Percentiles rank a stretch among this genome's conserved stretches.
These are phyloP conservation scores for Cnidoscolus chayamansa DNA, from an alignment of 441 rosid species.

Conservation along the genomic window DNA sequence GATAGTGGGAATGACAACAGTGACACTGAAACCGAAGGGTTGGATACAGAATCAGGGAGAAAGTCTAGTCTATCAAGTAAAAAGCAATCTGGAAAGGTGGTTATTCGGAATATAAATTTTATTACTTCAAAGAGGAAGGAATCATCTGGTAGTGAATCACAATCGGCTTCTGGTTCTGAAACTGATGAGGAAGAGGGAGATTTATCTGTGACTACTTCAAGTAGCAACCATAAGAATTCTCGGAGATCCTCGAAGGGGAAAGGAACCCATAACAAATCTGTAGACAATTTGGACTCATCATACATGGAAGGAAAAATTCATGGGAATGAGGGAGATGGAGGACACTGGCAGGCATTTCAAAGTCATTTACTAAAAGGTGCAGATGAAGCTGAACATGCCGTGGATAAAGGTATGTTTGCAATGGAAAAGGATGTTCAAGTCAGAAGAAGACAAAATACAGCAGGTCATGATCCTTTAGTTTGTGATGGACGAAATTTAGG, in stretches of 20 bases:
- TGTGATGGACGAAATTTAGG: constrained; percentile 41
- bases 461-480: constrained; percentile 58
- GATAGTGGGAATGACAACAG: constrained; percentile 43
- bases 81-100: constrained; percentile 70
- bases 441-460: constrained; percentile 45
- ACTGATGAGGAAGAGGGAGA: constrained; percentile 45
- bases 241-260: constrained; percentile 37
- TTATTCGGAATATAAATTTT: constrained; percentile 82
- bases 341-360: constrained; percentile 93
- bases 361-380: constrained; percentile 64
- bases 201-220: constrained; percentile 24
- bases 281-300: constrained; percentile 28
- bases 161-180: constrained; percentile 55
- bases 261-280: constrained; percentile 27
- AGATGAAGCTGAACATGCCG: constrained; percentile 57
- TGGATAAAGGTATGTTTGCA: constrained; percentile 45
- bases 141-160: constrained; percentile 53
- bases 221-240: constrained; percentile 30
- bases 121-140: constrained; percentile 62
- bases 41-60: constrained; percentile 38
- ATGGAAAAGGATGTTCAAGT: constrained; percentile 59
- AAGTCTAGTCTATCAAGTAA: constrained; percentile 49
- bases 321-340: constrained; percentile 58
- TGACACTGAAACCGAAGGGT: constrained; percentile 48
- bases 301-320: constrained; percentile 39